Evolutionary conservation across 2,329 filamentous ascomycete species (phyloP).

Genomic region (Gyromitra esculenta): DNA sequence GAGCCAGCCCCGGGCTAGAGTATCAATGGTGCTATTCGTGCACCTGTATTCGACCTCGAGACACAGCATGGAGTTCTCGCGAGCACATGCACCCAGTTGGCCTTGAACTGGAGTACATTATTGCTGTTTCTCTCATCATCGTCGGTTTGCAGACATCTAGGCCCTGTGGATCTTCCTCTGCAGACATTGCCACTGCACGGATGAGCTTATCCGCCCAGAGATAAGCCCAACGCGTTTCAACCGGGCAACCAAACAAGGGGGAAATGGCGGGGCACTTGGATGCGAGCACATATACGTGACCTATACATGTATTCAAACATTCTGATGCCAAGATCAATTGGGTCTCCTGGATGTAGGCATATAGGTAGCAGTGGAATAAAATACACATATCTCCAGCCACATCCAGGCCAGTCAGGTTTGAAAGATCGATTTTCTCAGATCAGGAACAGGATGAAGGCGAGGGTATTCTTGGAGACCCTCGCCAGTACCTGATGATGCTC

Average conservation of each 20-base stretch:
- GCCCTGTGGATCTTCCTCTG: not conserved
- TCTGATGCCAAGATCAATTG: not conserved
- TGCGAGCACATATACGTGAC: not conserved
- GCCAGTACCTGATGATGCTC: not conserved
- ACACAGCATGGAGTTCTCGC: not conserved
- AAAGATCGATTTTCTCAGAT: not conserved
- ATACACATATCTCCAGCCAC: not conserved
- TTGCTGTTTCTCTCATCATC: not conserved
- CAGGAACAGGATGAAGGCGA: not conserved
- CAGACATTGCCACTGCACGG: not conserved
- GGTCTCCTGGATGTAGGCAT: too few species aligned
- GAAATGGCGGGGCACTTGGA: constrained; percentile 2
- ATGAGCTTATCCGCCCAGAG: not conserved
- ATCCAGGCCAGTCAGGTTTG: not conserved
- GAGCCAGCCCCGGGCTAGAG: not conserved
- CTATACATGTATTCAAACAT: not conserved
- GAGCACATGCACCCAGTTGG: not conserved
- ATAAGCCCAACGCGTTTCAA: not conserved
- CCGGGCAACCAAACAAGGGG: not conserved
- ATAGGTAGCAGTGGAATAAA: not conserved
- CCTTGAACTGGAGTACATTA: not conserved
- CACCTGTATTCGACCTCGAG: not conserved
- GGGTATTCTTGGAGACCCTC: not conserved
- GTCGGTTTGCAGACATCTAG: not conserved
- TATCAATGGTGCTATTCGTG: not conserved